Evolutionary conservation across 805 yeast genomes (phyloP), one percentile per base, ranked within the genome.

Genomic region (Metschnikowia arizonensis): DNA sequence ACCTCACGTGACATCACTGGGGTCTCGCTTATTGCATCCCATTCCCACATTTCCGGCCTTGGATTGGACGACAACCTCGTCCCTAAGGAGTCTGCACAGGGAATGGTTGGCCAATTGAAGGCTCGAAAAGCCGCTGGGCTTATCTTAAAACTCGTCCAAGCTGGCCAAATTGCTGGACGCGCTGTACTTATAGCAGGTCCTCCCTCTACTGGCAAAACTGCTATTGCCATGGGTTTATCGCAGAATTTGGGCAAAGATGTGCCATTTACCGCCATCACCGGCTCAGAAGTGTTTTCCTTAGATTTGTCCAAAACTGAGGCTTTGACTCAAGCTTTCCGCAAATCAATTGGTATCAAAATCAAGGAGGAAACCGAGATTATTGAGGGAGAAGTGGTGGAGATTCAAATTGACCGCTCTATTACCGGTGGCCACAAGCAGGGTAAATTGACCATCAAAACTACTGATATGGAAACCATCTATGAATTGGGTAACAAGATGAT

Each of bases 341-440:
- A 86, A 63, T 86, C 96, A 4, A 93, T 93, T 61, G 99, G 99
- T 34, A 83, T 93, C 53, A 84, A 86, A 63, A 95, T 93, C 64
- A 89, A 86, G 62, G 99, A 93, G 68, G 97, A 93, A 57, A 90
- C 97, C 26, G 99, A 93, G 67, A 81, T 93, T 45, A 91, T 93
- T 55, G 98, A 93, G 71, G 99, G 99, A 64, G 99, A 93, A 68
- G 99, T 93, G 42, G 97, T 93, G 30, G 99, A 93, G 68, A 86
- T 88, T 60, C 96, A 88, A 69, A 88, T 88, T 55, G 97, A 88
- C 67, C 80, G 96, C 61, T 84, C 95, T 19, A 79, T 93, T 46
- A 86, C 96, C 8, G 99, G 99, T 33, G 99, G 99, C 41, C 97
- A 89, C 67, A 91, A 93, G 63, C 98, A 95, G 66, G 98, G 99